A percentile compares a stretch with the other conserved stretches of the same genome.
Conservation (phyloP, 2,329 filamentous ascomycete genomes). For the Penicillium sclerotigenum region DNA sequence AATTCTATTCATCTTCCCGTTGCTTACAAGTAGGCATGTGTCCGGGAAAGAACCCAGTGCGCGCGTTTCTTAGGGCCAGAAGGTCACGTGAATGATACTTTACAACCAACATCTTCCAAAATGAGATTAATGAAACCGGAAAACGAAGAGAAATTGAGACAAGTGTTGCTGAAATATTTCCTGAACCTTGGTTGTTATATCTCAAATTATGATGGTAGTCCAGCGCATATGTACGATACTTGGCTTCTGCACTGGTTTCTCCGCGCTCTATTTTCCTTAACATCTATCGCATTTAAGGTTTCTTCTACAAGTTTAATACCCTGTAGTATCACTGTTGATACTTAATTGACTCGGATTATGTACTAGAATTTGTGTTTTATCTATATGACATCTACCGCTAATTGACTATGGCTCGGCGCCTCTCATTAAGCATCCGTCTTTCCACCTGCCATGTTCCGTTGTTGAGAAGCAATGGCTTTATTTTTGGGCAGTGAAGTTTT, state of each 20-base stretch:
- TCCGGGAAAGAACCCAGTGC: neutral
- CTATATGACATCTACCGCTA: neutral
- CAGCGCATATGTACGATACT: too few relatives aligned
- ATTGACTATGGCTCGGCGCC: too few relatives aligned
- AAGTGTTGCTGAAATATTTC: neutral
- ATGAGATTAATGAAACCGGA: neutral
- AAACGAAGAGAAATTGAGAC: neutral
- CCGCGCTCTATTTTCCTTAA: too few relatives aligned
- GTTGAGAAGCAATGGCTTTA: constrained; percentile 7
- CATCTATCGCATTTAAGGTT: neutral
- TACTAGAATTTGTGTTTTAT: too few relatives aligned
- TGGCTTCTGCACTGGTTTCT: too few relatives aligned
- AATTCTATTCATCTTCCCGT: neutral
- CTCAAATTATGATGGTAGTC: too few relatives aligned
- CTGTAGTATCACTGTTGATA: too few relatives aligned
- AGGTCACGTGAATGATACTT: neutral
- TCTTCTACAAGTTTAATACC: neutral
- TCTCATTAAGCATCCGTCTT: neutral
- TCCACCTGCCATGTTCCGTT: neutral
- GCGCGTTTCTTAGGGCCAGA: neutral
- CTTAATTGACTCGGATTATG: neutral
- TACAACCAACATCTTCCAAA: neutral
- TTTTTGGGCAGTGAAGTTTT: constrained; percentile 23
- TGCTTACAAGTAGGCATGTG: too few relatives aligned
- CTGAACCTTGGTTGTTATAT: neutral